A percentile compares a stretch with the other conserved stretches of the same genome.
phyloP scores from a whole-genome alignment of 2,329 filamentous ascomycete species.

The Tolypocladium tundrense region DNA sequence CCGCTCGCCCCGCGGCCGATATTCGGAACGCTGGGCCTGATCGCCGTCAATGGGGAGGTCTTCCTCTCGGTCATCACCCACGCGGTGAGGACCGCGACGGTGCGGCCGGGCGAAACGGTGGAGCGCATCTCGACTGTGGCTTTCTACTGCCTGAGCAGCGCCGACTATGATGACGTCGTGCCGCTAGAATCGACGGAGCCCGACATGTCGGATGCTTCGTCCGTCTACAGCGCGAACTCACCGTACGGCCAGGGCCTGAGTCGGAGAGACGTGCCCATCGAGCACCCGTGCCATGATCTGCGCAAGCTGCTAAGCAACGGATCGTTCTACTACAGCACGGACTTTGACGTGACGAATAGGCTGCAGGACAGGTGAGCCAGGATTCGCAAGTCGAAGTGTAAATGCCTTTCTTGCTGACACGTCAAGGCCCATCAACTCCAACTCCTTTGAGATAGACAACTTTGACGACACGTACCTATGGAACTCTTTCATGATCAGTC shows the following conservation, averaged over 20 bases:
- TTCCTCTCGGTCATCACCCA: conserved; percentile 85
- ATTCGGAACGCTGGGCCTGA: conserved; percentile 79
- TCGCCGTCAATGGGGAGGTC: conserved; percentile 73
- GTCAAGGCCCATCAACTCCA: conserved; percentile 58
- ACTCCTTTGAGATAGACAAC: conserved; percentile 81
- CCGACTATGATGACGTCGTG: conserved; percentile 73
- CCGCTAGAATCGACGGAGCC: conserved; percentile 41
- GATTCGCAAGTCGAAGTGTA: neutral
- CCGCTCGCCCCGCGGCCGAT: conserved; percentile 63
- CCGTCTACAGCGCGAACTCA: conserved; percentile 34
- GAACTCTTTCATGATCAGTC: conserved; percentile 98
- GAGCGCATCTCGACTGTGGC: conserved; percentile 80
- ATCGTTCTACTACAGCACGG: conserved; percentile 96
- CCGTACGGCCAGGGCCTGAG: conserved; percentile 36
- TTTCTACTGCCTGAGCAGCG: conserved; percentile 84
- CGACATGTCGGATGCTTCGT: conserved; percentile 35
- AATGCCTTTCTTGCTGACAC: conserved; percentile 6
- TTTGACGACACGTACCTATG: conserved; percentile 89
- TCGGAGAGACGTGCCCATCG: conserved; percentile 58
- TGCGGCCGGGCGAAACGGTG: conserved; percentile 80
- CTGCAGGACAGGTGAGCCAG: conserved; percentile 66
- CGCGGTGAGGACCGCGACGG: conserved; percentile 65
- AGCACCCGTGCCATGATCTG: conserved; percentile 83
- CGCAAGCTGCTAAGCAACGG: conserved; percentile 89
- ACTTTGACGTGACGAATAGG: conserved; percentile 92